Evolutionary conservation across 208 protist genomes (phyloP).

Genomic region (Angomonas desouzai): DNA sequence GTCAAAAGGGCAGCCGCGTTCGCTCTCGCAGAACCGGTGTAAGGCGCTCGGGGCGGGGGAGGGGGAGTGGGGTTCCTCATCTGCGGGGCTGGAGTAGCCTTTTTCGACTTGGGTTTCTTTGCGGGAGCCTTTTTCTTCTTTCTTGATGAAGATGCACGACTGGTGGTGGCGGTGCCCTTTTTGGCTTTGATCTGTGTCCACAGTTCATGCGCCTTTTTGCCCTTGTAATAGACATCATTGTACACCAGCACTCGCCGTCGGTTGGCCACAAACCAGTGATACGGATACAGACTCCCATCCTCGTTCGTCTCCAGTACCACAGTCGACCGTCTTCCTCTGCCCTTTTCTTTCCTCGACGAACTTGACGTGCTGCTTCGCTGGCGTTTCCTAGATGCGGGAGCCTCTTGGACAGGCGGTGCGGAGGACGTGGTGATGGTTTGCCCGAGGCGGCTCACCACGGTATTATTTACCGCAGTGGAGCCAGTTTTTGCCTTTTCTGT

Average conservation of each 20-base stretch:
- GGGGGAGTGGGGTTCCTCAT: not conserved
- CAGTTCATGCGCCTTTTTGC: slow-evolving; percentile 48
- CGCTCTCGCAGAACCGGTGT: not conserved
- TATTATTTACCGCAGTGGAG: not conserved
- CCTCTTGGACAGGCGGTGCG: not conserved
- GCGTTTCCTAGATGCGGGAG: not conserved
- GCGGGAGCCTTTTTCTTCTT: not conserved
- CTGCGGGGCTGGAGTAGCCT: not conserved
- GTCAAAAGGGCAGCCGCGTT: not conserved
- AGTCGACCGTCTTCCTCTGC: not conserved
- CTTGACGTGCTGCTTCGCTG: not conserved
- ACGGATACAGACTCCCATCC: slow-evolving; percentile 36
- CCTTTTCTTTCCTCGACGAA: not conserved
- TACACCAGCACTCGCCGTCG: slow-evolving; percentile 67
- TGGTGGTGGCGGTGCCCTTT: not conserved
- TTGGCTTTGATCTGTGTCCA: slow-evolving; percentile 50
- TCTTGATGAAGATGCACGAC: not conserved
- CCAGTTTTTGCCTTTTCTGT: not conserved
- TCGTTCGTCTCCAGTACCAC: slow-evolving; percentile 24
- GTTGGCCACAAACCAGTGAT: slow-evolving; percentile 56
- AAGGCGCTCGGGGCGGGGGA: not conserved
- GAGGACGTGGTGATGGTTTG: not conserved
- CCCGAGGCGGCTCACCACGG: not conserved
- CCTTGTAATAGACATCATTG: slow-evolving; percentile 53
- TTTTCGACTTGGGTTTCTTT: not conserved